These are phyloP conservation scores for Aspergillus alliaceus DNA, from an alignment of 2,329 filamentous ascomycete genomes.

Conservation along the genomic window DNA sequence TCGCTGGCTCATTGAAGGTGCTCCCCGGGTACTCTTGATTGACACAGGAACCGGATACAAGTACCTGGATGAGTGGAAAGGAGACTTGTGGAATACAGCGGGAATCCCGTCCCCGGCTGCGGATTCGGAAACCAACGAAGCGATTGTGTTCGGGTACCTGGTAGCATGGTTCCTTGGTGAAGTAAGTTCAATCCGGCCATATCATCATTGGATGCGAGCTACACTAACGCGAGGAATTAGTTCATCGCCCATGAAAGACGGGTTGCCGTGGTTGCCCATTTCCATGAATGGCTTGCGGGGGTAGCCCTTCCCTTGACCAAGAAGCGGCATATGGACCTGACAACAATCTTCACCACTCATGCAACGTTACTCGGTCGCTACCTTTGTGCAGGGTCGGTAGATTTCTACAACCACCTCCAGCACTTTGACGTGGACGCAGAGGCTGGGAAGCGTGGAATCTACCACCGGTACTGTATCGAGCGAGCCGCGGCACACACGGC, in stretches of 20 bases:
- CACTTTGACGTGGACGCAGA: conserved; percentile 95
- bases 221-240: conserved; percentile 46
- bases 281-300: conserved; percentile 97
- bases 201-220: neutral
- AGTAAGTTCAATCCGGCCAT: conserved; percentile 56
- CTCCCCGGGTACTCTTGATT: conserved; percentile 88
- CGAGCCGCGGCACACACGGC: conserved; percentile 85
- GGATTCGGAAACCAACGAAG: conserved; percentile 95
- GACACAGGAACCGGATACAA: conserved; percentile 91
- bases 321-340: conserved; percentile 92
- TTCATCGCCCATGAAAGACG: conserved; percentile 92
- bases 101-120: conserved; percentile 90
- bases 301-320: conserved; percentile 89
- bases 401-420: conserved; percentile 99
- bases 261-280: conserved; percentile 92
- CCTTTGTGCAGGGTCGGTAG: conserved; percentile 93
- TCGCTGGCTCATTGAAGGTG: conserved; percentile 95
- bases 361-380: conserved; percentile 94
- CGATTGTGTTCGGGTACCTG: conserved; percentile 95
- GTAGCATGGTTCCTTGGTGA: conserved; percentile 98
- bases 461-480: conserved; percentile 98
- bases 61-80: conserved; percentile 94
- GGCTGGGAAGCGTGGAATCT: conserved; percentile 96
- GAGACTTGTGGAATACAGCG: conserved; percentile 88
- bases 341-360: conserved; percentile 98